Conservation (phyloP, 2,329 filamentous ascomycete species). For the Colletotrichum spaethianum region DNA sequence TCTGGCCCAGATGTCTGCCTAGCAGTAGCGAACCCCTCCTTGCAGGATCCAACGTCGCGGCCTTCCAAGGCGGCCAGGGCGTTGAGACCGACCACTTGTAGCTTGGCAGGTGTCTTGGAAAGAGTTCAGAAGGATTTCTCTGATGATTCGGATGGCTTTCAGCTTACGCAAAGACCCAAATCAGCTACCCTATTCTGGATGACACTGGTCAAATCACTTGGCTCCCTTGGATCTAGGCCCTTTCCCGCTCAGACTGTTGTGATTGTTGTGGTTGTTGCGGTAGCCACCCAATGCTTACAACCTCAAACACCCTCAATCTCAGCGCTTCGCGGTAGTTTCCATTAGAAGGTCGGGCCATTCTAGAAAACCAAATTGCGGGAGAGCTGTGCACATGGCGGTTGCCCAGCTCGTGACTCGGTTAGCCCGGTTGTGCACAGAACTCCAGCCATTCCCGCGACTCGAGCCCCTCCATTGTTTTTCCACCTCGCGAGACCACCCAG, state of each 20-base stretch:
- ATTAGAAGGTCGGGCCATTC: neutral
- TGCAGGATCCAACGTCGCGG: slow-evolving; percentile 12
- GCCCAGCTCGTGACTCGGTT: slow-evolving; percentile 3
- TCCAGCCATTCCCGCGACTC: slow-evolving; percentile 10
- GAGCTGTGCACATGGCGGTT: slow-evolving; percentile 24
- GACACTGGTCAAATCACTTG: slow-evolving; percentile 11
- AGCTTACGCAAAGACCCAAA: slow-evolving; percentile 16
- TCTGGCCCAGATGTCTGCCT: no score
- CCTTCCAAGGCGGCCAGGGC: neutral
- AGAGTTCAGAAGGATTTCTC: neutral
- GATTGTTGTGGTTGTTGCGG: neutral
- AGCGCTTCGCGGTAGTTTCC: neutral
- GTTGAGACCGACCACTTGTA: neutral
- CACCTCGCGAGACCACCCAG: neutral
- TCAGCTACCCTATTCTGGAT: slow-evolving; percentile 10
- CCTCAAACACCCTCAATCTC: slow-evolving; percentile 15
- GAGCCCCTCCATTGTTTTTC: slow-evolving; percentile 1
- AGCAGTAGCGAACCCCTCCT: neutral
- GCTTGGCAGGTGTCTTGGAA: slow-evolving; percentile 21
- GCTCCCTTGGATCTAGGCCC: slow-evolving; percentile 4
- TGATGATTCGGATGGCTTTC: neutral
- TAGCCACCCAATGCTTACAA: neutral
- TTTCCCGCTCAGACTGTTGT: slow-evolving; percentile 17
- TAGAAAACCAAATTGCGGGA: slow-evolving; percentile 11
- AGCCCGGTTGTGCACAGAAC: slow-evolving; percentile 23